Percentiles rank a stretch among this genome's conserved stretches.
These are phyloP conservation scores for Capsicum rhomboideum DNA, from an alignment of 257 asterid species.

Conservation along the genomic window DNA sequence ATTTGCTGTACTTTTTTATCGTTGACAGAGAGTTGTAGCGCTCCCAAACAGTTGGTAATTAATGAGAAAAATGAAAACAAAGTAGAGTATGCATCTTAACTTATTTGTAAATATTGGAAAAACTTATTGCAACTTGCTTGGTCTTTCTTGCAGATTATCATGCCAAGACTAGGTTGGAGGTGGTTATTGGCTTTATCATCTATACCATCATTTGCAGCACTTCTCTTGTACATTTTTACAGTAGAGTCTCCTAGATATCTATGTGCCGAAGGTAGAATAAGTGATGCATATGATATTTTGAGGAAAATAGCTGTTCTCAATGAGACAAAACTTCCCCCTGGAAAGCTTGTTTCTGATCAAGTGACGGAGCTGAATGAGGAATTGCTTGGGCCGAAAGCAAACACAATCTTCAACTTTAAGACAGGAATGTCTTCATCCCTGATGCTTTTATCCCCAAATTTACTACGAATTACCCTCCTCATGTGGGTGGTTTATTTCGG, in stretches of 20 bases:
- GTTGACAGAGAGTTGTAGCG: background rate
- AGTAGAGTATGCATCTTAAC: background rate
- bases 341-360: constrained; percentile 44
- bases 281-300: constrained; percentile 40
- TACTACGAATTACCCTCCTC: constrained; percentile 46
- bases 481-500: constrained; percentile 67
- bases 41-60: background rate
- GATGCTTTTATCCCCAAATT: constrained; percentile 39
- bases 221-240: constrained; percentile 40
- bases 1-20: background rate
- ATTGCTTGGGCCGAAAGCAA: constrained; percentile 15
- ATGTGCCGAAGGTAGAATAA: constrained; percentile 33
- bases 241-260: constrained; percentile 70
- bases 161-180: constrained; percentile 76
- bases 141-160: constrained; percentile 28
- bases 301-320: constrained; percentile 42
- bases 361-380: constrained; percentile 19
- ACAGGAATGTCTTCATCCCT: constrained; percentile 30
- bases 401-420: constrained; percentile 9
- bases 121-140: background rate
- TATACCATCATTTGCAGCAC: constrained; percentile 46
- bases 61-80: background rate
- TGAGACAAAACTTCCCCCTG: constrained; percentile 45
- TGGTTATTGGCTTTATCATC: constrained; percentile 74
- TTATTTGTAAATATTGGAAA: background rate